These are phyloP conservation scores for Penicillium soppii DNA, from an alignment of 495 filamentous ascomycete species.

Conservation along the genomic window DNA sequence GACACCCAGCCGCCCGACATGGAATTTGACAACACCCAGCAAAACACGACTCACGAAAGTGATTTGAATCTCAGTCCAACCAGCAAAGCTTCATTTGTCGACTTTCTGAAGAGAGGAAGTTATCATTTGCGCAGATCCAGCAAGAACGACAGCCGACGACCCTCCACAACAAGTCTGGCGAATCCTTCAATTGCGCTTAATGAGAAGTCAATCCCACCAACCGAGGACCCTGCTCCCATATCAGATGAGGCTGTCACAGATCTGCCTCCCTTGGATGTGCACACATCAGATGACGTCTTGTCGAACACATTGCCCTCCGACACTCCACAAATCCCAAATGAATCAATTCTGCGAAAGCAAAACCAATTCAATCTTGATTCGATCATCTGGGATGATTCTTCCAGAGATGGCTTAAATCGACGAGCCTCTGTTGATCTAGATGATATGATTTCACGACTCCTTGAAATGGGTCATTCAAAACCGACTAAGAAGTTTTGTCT, in stretches of 20 bases:
- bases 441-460: constrained; percentile 91
- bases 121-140: constrained; percentile 12
- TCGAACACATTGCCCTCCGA: neutral
- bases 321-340: neutral
- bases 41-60: neutral
- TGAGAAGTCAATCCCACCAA: neutral
- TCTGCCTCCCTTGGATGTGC: no score
- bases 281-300: no score
- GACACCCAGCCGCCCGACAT: no score
- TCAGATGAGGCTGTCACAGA: no score
- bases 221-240: no score
- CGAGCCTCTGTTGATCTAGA: constrained; percentile 75
- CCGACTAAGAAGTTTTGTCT: constrained; percentile 95
- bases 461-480: constrained; percentile 95
- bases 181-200: neutral
- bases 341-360: constrained; percentile 7
- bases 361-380: constrained; percentile 9
- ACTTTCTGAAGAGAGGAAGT: constrained; percentile 4
- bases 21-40: neutral
- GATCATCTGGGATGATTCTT: constrained; percentile 15
- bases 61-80: neutral
- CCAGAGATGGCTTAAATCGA: constrained; percentile 6
- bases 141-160: neutral
- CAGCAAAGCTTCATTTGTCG: neutral
- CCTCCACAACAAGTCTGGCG: neutral